Percentiles rank a stretch among this genome's conserved stretches.
These are phyloP conservation scores for Mariannaea sp. DNA, from an alignment of 2,329 filamentous ascomycete genomes.

Conservation along the genomic window DNA sequence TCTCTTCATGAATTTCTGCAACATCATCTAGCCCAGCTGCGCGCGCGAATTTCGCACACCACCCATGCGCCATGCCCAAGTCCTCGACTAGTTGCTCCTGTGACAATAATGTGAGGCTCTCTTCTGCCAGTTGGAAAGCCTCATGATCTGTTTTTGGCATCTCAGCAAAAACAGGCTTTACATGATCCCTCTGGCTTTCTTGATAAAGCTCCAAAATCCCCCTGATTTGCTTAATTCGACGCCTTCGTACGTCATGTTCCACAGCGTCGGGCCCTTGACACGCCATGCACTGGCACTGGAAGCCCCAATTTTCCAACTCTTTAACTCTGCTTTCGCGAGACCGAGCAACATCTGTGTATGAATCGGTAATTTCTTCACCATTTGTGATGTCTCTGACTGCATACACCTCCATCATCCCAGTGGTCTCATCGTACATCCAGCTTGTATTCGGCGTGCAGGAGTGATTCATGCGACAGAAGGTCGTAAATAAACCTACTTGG, in stretches of 20 bases:
- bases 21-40: neutral
- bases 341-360: conserved; percentile 17
- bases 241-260: conserved; percentile 10
- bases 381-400: conserved; percentile 16
- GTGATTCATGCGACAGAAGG: conserved; percentile 22
- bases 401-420: conserved; percentile 18
- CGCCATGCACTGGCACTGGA: conserved; percentile 8
- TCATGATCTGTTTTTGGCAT: conserved; percentile 9
- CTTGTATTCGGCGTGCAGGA: conserved; percentile 16
- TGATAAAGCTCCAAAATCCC: conserved; percentile 15
- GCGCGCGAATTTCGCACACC: conserved; percentile 17
- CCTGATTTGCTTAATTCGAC: conserved; percentile 12
- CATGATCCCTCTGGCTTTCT: neutral
- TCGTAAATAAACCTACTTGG: conserved; percentile 15
- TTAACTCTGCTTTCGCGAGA: conserved; percentile 5
- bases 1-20: conserved; percentile 12
- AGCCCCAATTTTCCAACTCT: conserved; percentile 20
- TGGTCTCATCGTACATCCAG: conserved; percentile 15
- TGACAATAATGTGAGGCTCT: conserved; percentile 1
- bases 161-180: conserved; percentile 15
- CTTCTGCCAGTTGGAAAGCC: conserved; percentile 15
- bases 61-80: conserved; percentile 9
- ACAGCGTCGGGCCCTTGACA: conserved; percentile 10
- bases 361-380: conserved; percentile 21
- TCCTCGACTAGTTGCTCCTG: conserved; percentile 14